These are phyloP conservation scores for Peronospora destructor DNA, from an alignment of 352 stramenopile genomes.

Conservation along the genomic window DNA sequence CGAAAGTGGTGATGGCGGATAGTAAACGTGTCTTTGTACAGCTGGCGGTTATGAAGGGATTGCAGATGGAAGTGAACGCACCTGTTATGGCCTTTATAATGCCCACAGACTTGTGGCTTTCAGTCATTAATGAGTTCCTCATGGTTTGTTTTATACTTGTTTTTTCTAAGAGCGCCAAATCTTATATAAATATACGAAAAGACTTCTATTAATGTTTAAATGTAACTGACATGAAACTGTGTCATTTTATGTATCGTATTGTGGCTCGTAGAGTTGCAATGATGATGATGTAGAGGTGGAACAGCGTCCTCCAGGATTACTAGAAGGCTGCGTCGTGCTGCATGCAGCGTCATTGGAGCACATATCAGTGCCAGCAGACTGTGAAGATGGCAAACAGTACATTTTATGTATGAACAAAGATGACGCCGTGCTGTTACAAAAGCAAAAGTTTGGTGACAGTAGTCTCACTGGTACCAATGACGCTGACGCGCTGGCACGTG, in stretches of 20 bases:
- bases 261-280: constrained; percentile 48
- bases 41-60: constrained; percentile 29
- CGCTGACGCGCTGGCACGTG: constrained; percentile 15
- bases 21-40: constrained; percentile 70
- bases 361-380: constrained; percentile 29
- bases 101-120: constrained; percentile 50
- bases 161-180: not conserved
- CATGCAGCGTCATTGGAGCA: constrained; percentile 42
- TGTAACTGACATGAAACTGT: constrained; percentile 3
- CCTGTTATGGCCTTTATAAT: constrained; percentile 62
- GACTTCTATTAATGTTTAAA: not conserved
- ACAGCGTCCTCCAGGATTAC: constrained; percentile 43
- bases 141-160: constrained; percentile 33
- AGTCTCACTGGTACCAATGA: constrained; percentile 10
- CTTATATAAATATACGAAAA: constrained; percentile 3
- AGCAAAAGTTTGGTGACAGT: constrained; percentile 37
- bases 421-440: constrained; percentile 41
- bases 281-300: constrained; percentile 67
- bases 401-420: constrained; percentile 41
- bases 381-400: constrained; percentile 73
- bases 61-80: constrained; percentile 15
- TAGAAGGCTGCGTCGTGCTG: constrained; percentile 53
- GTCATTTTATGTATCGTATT: constrained; percentile 5
- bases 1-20: constrained; percentile 31
- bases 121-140: constrained; percentile 73